Conservation (phyloP, 257 asterid species). For the Plantago major region DNA sequence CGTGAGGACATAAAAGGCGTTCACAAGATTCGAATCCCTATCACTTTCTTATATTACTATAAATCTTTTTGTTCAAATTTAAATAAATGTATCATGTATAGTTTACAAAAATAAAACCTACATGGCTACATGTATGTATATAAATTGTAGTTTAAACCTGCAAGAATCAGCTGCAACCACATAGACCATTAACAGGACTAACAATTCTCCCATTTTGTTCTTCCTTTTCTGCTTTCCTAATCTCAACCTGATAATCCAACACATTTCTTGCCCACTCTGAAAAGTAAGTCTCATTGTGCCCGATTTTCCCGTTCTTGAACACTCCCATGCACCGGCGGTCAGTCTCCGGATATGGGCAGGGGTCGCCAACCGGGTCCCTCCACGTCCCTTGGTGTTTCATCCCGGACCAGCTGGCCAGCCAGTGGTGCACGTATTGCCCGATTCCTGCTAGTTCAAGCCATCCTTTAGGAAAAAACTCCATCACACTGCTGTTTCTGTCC, state of each 20-base stretch:
- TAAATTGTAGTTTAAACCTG: no score
- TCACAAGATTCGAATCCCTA: no score
- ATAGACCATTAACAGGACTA: conserved; percentile 20
- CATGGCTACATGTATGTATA: no score
- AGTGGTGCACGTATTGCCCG: conserved; percentile 63
- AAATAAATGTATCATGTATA: not conserved
- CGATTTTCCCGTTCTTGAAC: conserved; percentile 47
- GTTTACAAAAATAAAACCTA: not conserved
- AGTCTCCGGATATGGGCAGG: conserved; percentile 42
- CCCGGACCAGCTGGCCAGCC: conserved; percentile 76
- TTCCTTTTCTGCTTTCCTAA: conserved; percentile 27
- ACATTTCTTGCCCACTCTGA: conserved; percentile 53
- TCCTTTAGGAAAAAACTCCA: conserved; percentile 73
- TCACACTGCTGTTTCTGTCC: conserved; percentile 63
- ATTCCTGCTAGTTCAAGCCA: conserved; percentile 69
- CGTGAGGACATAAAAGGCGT: no score
- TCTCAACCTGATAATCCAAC: conserved; percentile 27
- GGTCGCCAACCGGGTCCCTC: conserved; percentile 56
- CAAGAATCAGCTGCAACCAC: conserved; percentile 28
- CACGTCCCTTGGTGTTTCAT: conserved; percentile 74
- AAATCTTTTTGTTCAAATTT: not conserved
- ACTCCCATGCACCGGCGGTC: conserved; percentile 56
- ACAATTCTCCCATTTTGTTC: not conserved
- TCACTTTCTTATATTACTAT: no score
- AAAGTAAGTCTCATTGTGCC: conserved; percentile 44